Base-by-base conservation (phyloP, 352 stramenopile genomes). In the Thalassiosira oceanica region DNA sequence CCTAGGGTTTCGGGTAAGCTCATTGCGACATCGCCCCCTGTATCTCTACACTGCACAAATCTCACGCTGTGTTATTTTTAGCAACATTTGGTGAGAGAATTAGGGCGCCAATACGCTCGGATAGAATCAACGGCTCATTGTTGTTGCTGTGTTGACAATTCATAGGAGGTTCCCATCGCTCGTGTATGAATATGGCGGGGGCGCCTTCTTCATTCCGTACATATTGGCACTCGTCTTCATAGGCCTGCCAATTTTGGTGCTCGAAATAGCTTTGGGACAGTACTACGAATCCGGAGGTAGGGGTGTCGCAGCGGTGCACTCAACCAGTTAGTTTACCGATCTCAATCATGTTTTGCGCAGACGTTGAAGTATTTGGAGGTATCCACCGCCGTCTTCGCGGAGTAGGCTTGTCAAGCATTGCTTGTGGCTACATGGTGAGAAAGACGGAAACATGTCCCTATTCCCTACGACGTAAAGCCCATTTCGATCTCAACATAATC, bases 171-270 rank as follows among this genome's bases (percentile, higher is more conserved):
- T 90, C 57, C 83, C 83, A 21, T 51, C 50, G 13, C 62, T 90
- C 2, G 74, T 81, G 8, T 84, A 70, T 37, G 53, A 85, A 16
- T 90, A 84, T 54, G 83, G 83, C 41, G 83, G 83, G 44, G 83
- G 80, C 5, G 75, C 83, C 6, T 90, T 90, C 51, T 87, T 90
- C 43, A 73, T 90, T 50, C 80, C 83, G 0, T 90, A 90, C 44
- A 18, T 80, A 0, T 58, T 88, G 20, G 80, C 80, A 11, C 41
- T 90, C 2, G 56, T 87, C 18, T 70, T 88, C 8, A 37, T 90
- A 10, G 83, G 83, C 18, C 56, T 90, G 53, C 83, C 83, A n/a
- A 53, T 90, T 16, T 44, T 87, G 8, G 64, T 88, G 18, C 55
- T 90, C 28, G 83, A 90, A 55, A 84, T 88, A 50, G 23, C 44